Evolutionary conservation across 306 rosid genomes (phyloP).

Genomic region (Quercus wislizeni): DNA sequence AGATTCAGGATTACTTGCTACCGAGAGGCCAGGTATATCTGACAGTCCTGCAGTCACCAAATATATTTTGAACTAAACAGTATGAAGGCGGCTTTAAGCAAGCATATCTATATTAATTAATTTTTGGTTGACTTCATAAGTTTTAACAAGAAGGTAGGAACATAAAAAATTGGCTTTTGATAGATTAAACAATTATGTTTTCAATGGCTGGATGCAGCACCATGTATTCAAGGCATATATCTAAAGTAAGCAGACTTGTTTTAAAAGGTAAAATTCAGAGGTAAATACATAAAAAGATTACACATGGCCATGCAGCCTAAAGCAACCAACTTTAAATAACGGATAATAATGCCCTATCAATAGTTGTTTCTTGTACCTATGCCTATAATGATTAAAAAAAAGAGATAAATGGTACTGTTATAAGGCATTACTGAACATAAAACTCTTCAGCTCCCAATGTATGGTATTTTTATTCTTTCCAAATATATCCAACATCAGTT

Average conservation of each 20-base stretch:
- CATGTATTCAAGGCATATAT: background rate
- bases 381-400: background rate
- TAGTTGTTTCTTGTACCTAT: background rate
- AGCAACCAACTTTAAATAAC: background rate
- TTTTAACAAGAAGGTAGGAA: background rate
- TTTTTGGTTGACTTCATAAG: background rate
- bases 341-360: background rate
- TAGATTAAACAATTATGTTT: background rate
- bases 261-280: background rate
- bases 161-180: background rate
- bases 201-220: background rate
- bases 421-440: background rate
- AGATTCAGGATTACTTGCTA: conserved; percentile 79
- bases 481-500: background rate
- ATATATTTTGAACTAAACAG: conserved; percentile 13
- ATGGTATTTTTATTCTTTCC: background rate
- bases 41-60: conserved; percentile 64
- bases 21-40: conserved; percentile 49
- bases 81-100: background rate
- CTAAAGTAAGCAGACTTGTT: background rate
- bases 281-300: background rate
- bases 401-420: background rate
- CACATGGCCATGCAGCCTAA: background rate
- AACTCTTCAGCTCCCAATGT: background rate
- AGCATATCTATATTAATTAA: background rate